Conservation (phyloP, 108 stramenopile genomes). For the Aurantiochytrium sp. region DNA sequence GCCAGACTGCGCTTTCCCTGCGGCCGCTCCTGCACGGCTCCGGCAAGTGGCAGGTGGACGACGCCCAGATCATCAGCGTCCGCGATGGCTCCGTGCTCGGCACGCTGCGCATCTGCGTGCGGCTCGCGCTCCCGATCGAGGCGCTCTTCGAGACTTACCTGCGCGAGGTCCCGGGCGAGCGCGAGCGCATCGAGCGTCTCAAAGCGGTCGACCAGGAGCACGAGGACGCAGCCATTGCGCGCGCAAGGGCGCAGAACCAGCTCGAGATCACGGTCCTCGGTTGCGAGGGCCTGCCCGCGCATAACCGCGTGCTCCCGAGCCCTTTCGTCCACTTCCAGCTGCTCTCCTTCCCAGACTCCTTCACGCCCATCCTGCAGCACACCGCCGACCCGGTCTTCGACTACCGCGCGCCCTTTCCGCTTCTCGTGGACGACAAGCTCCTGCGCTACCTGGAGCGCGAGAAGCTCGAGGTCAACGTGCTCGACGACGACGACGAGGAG, state of each 20-base stretch:
- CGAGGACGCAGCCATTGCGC: not conserved
- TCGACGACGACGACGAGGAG: constrained; percentile 39
- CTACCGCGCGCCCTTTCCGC: constrained; percentile 43
- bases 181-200: constrained; percentile 46
- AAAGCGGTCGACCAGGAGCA: not conserved
- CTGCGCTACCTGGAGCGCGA: constrained; percentile 43
- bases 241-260: constrained; percentile 47
- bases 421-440: constrained; percentile 48
- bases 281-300: constrained; percentile 28
- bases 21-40: constrained; percentile 40
- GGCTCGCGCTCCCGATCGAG: constrained; percentile 57
- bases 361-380: constrained; percentile 40
- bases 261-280: constrained; percentile 48
- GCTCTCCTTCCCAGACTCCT: constrained; percentile 54
- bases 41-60: constrained; percentile 36
- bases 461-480: constrained; percentile 36
- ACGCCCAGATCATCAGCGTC: constrained; percentile 46
- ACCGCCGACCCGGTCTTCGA: constrained; percentile 45
- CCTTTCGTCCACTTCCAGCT: constrained; percentile 64
- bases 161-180: constrained; percentile 55
- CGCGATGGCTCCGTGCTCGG: constrained; percentile 47
- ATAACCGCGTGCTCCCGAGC: constrained; percentile 29
- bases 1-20: constrained; percentile 38
- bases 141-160: constrained; percentile 57
- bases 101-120: constrained; percentile 51